Percentiles rank a stretch among this genome's conserved stretches.
These are phyloP conservation scores for Citrus medica DNA, from an alignment of 345 rosid genomes.

Conservation along the genomic window DNA sequence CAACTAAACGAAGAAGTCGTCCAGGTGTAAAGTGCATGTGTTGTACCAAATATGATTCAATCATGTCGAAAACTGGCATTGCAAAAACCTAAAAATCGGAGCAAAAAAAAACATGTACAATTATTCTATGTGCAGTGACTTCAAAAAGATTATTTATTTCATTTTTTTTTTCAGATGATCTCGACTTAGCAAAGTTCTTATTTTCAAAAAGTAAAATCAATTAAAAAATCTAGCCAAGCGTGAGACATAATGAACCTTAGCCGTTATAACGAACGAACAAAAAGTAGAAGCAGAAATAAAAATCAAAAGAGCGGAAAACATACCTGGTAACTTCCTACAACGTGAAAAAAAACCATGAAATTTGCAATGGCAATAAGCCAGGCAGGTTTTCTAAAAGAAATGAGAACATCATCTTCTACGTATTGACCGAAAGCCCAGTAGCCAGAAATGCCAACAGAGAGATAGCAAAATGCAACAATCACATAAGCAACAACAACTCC, in stretches of 20 bases:
- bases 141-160: no score
- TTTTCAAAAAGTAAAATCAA: no score
- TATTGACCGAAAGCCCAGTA: constrained; percentile 47
- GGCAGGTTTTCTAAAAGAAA: constrained; percentile 40
- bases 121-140: no score
- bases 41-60: constrained; percentile 40
- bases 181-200: no score
- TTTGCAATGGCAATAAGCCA: constrained; percentile 48
- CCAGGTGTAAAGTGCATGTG: constrained; percentile 32
- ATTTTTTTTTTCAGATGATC: no score
- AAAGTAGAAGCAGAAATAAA: no score
- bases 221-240: no score
- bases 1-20: constrained; percentile 25
- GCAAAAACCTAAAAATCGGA: constrained; percentile 35
- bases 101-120: no score
- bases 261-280: no score
- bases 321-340: constrained; percentile 62
- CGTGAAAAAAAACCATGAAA: constrained; percentile 49
- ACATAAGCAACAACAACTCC: constrained; percentile 45
- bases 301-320: background rate
- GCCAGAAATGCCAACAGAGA: constrained; percentile 38
- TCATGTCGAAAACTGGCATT: constrained; percentile 44
- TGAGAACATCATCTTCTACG: constrained; percentile 51
- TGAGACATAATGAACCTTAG: no score
- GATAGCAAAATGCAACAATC: constrained; percentile 45